phyloP scores from a whole-genome alignment of 176 grass and related monocot species.

The Lolium multiflorum region DNA sequence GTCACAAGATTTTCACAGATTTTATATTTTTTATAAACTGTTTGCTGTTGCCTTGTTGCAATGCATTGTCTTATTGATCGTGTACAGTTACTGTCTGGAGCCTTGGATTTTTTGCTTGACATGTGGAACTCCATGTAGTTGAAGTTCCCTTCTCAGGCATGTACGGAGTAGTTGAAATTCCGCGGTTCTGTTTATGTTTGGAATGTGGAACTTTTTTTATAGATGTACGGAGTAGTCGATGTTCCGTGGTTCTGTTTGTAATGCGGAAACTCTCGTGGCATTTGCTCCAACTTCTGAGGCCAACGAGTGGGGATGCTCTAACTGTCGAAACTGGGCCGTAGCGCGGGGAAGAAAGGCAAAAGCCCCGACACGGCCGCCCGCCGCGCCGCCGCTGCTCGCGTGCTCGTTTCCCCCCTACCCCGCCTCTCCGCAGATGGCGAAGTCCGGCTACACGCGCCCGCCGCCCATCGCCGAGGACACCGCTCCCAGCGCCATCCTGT shows the following conservation, averaged over 20 bases:
- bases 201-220: not conserved
- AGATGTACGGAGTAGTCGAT: not conserved
- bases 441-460: slow-evolving; percentile 56
- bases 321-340: not conserved
- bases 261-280: no score
- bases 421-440: slow-evolving; percentile 32
- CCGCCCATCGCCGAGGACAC: slow-evolving; percentile 23
- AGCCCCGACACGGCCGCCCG: not conserved
- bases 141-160: not conserved
- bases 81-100: not conserved
- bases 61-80: not conserved
- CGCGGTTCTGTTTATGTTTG: not conserved
- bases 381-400: not conserved
- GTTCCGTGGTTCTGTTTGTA: not conserved
- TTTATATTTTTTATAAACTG: not conserved
- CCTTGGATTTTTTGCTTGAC: not conserved
- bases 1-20: not conserved
- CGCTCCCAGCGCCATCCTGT: slow-evolving; percentile 55
- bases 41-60: not conserved
- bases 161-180: not conserved
- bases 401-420: not conserved
- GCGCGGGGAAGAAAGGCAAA: not conserved
- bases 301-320: no score
- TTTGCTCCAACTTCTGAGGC: no score
- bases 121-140: not conserved